Evolutionary conservation across 495 filamentous ascomycete genomes (phyloP).

Genomic region (Neurospora sp.): DNA sequence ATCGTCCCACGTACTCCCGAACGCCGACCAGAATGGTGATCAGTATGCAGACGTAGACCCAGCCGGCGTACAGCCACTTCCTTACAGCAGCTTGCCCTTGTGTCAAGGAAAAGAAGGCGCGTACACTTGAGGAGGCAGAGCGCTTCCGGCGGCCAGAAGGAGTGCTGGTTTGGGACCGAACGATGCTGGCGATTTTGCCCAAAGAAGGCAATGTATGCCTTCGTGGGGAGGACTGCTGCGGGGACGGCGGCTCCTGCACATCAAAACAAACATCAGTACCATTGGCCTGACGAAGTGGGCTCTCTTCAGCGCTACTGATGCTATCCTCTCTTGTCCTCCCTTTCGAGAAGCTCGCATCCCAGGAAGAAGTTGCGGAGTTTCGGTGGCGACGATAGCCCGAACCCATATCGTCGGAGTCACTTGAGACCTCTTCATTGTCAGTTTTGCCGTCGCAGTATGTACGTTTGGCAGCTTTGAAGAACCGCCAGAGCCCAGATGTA

Average conservation of each 20-base stretch:
- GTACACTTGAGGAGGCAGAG: conserved; percentile 52
- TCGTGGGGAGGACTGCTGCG: conserved; percentile 19
- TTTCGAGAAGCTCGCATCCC: not conserved
- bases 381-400: not conserved
- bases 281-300: not conserved
- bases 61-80: conserved; percentile 75
- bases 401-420: not conserved
- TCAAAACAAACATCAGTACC: conserved; percentile 10
- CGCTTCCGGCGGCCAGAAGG: conserved; percentile 59
- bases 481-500: not conserved
- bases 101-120: conserved; percentile 71
- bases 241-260: conserved; percentile 2
- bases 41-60: conserved; percentile 59
- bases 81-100: conserved; percentile 60
- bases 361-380: not conserved
- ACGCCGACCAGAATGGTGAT: conserved; percentile 59
- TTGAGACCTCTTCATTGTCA: not conserved
- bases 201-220: conserved; percentile 45
- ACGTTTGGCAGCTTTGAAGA: not conserved
- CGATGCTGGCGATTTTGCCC: conserved; percentile 10
- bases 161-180: conserved; percentile 37
- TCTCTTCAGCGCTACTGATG: conserved; percentile 7
- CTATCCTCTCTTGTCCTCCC: not conserved
- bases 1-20: conserved; percentile 52
- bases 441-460: not conserved